phyloP scores from a whole-genome alignment of 106 monocot species.

The Ottelia alismoides region DNA sequence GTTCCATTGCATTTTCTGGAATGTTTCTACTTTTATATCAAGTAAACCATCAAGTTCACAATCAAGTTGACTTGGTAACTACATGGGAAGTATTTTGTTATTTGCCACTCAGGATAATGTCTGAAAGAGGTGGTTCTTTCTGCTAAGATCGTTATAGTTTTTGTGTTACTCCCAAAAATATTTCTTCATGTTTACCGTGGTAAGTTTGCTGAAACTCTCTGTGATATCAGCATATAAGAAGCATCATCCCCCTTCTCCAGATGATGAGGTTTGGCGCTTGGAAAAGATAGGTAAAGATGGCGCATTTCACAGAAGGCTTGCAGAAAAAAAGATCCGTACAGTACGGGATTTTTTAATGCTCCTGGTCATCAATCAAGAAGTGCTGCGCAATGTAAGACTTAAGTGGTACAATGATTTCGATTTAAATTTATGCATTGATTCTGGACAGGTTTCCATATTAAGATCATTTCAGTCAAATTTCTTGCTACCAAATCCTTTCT shows the following conservation, averaged over 20 bases:
- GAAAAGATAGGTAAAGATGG: slow-evolving; percentile 95
- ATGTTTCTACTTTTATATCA: no score
- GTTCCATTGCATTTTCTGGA: no score
- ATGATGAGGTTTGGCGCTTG: slow-evolving; percentile 86
- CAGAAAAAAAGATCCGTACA: slow-evolving; percentile 36
- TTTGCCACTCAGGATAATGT: not conserved
- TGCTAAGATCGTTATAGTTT: not conserved
- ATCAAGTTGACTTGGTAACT: no score
- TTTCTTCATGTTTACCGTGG: slow-evolving; percentile 1
- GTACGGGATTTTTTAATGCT: slow-evolving; percentile 65
- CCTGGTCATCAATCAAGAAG: slow-evolving; percentile 33
- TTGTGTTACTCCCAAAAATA: not conserved
- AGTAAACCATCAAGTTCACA: no score
- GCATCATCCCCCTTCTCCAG: slow-evolving; percentile 70
- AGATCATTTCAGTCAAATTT: not conserved
- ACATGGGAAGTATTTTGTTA: not conserved
- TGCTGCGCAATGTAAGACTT: slow-evolving; percentile 51
- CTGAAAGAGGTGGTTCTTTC: not conserved
- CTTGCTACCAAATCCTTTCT: not conserved
- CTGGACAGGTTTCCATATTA: not conserved
- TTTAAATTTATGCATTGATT: not conserved
- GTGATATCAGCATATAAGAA: slow-evolving; percentile 64
- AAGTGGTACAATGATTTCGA: not conserved
- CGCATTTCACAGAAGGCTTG: slow-evolving; percentile 70
- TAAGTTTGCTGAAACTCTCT: not conserved